Conservation (phyloP, 495 filamentous ascomycete genomes). For the Cryomyces minteri region DNA sequence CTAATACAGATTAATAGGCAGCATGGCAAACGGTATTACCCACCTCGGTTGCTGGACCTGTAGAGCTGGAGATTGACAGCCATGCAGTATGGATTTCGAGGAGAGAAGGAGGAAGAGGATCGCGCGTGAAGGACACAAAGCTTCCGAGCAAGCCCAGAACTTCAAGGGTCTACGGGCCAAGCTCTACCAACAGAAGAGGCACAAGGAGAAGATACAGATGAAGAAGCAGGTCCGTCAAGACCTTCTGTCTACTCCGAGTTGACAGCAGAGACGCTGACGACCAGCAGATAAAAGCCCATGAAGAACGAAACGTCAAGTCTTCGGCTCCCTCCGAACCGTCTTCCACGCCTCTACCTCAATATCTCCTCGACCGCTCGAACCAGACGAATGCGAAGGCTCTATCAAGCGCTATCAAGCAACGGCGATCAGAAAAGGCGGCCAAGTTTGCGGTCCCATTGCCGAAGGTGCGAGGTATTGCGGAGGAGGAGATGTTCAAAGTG, state of each 20-base stretch:
- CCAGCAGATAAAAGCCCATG: slow-evolving; percentile 33
- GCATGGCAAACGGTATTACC: slow-evolving; percentile 43
- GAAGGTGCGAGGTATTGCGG: slow-evolving; percentile 80
- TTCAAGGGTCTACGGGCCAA: slow-evolving; percentile 83
- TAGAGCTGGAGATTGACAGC: slow-evolving; percentile 2
- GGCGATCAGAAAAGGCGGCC: slow-evolving; percentile 81
- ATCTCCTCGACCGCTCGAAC: slow-evolving; percentile 77
- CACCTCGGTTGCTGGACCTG: background rate
- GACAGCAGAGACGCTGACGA: too few species aligned
- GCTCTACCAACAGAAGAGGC: slow-evolving; percentile 82
- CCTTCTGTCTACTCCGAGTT: too few species aligned
- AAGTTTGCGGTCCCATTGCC: slow-evolving; percentile 88
- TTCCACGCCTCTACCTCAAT: slow-evolving; percentile 58
- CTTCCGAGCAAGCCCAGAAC: slow-evolving; percentile 76
- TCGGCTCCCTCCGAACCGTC: slow-evolving; percentile 55
- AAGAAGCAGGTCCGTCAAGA: slow-evolving; percentile 65
- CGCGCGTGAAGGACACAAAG: slow-evolving; percentile 74
- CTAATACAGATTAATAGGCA: slow-evolving; percentile 17
- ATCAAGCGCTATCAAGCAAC: slow-evolving; percentile 70
- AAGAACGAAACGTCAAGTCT: slow-evolving; percentile 92
- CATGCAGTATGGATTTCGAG: slow-evolving; percentile 57
- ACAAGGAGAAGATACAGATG: slow-evolving; percentile 98
- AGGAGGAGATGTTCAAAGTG: slow-evolving; percentile 98
- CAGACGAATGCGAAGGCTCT: slow-evolving; percentile 80
- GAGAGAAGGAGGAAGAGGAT: slow-evolving; percentile 75